Percentiles rank a stretch among this genome's conserved stretches.
These are phyloP conservation scores for Bisporella sp. DNA, from an alignment of 2,329 filamentous ascomycete genomes.

Conservation along the genomic window DNA sequence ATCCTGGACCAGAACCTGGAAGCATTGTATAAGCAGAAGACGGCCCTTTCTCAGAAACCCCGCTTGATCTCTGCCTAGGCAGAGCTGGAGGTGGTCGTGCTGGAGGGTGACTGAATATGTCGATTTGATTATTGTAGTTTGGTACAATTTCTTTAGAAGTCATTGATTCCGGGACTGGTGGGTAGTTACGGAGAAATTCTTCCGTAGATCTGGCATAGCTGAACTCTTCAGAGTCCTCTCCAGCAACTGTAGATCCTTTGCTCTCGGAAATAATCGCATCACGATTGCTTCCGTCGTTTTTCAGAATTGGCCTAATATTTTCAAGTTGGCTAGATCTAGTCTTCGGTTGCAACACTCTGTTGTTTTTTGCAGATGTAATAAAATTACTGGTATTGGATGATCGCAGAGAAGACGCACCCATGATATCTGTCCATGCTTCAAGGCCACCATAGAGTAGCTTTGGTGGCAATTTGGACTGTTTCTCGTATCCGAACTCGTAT, in stretches of 20 bases:
- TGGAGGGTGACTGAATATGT: conserved; percentile 26
- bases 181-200: conserved; percentile 81
- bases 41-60: conserved; percentile 55
- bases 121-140: conserved; percentile 16
- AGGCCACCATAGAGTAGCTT: conserved; percentile 77
- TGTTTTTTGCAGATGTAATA: no score
- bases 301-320: conserved; percentile 59
- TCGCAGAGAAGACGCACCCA: conserved; percentile 50
- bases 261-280: conserved; percentile 63
- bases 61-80: conserved; percentile 67
- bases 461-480: conserved; percentile 64
- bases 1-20: not conserved
- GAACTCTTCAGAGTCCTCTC: conserved; percentile 38
- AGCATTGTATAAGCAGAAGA: conserved; percentile 6
- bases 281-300: conserved; percentile 77
- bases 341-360: no score
- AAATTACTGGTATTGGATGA: conserved; percentile 43
- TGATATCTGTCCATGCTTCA: conserved; percentile 77
- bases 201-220: conserved; percentile 65
- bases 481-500: conserved; percentile 74
- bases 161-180: conserved; percentile 57
- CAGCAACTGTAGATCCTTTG: conserved; percentile 41
- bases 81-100: conserved; percentile 44
- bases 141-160: conserved; percentile 26
- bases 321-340: no score